phyloP scores from a whole-genome alignment of 108 stramenopile genomes.

The Bacterosira constricta region DNA sequence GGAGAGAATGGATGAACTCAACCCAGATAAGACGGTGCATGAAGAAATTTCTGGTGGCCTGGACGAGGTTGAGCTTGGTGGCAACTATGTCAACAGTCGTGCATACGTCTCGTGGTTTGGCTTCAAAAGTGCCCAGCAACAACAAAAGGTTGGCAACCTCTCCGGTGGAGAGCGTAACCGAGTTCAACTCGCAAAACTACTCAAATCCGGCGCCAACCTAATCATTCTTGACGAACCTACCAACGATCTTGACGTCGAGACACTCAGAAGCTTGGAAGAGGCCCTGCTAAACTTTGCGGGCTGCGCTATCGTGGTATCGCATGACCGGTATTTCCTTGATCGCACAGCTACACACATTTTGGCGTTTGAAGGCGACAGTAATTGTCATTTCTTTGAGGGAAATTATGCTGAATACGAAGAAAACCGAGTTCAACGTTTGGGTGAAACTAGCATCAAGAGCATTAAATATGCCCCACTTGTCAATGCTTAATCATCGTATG shows the following conservation, averaged over 20 bases:
- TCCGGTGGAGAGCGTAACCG: slow-evolving; percentile 95
- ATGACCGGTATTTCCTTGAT: slow-evolving; percentile 97
- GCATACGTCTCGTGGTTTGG: slow-evolving; percentile 94
- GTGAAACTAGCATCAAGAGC: slow-evolving; percentile 80
- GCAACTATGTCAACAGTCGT: slow-evolving; percentile 72
- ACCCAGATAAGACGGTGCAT: slow-evolving; percentile 85
- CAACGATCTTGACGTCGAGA: slow-evolving; percentile 90
- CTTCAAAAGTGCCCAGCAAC: slow-evolving; percentile 87
- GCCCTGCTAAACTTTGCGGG: slow-evolving; percentile 93
- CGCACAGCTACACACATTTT: slow-evolving; percentile 93
- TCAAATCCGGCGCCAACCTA: slow-evolving; percentile 87
- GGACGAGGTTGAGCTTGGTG: slow-evolving; percentile 90
- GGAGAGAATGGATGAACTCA: slow-evolving; percentile 89
- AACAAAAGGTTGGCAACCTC: slow-evolving; percentile 84
- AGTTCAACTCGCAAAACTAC: slow-evolving; percentile 89
- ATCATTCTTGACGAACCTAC: slow-evolving; percentile 95
- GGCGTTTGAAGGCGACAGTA: slow-evolving; percentile 94
- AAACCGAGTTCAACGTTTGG: slow-evolving; percentile 69
- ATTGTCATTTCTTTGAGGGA: slow-evolving; percentile 84
- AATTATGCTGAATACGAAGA: slow-evolving; percentile 91
- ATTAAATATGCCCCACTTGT: slow-evolving; percentile 88
- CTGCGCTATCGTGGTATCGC: slow-evolving; percentile 92
- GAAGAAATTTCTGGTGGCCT: slow-evolving; percentile 84
- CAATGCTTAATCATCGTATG: slow-evolving; percentile 56
- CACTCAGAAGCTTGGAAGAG: slow-evolving; percentile 90